Percentiles rank a stretch among this genome's conserved stretches.
Evolutionary conservation across 2,329 filamentous ascomycete genomes (phyloP).

Genomic region (Botrytis fabae): DNA sequence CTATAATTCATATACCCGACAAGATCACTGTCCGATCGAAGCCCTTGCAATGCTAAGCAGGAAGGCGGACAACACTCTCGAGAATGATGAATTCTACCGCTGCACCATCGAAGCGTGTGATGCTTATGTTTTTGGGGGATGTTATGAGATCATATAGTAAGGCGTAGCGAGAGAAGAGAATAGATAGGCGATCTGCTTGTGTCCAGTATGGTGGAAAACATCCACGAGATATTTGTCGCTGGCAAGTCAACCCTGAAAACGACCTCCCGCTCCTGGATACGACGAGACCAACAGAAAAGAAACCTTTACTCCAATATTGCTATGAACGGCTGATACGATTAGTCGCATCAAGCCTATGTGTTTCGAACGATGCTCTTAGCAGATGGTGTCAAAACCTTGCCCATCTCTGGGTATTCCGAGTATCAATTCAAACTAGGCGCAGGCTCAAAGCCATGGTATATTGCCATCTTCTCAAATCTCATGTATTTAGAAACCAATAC

Average conservation of each 20-base stretch:
- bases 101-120: constrained; percentile 7
- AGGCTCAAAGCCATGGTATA: not conserved
- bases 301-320: not conserved
- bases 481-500: not conserved
- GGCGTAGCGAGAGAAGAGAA: not conserved
- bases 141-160: not conserved
- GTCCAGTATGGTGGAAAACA: not conserved
- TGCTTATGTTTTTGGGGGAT: not conserved
- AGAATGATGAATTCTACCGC: constrained; percentile 4
- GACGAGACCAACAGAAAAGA: not conserved
- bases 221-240: not conserved
- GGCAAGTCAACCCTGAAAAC: not conserved
- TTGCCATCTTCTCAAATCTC: not conserved
- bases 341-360: not conserved
- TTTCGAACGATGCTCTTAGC: not conserved
- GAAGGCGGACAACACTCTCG: not conserved
- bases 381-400: not conserved
- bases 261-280: not conserved
- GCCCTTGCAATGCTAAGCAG: not conserved
- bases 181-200: not conserved
- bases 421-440: not conserved
- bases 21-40: not conserved
- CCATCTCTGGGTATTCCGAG: no score
- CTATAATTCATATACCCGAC: not conserved
- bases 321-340: not conserved